Evolutionary conservation across 352 stramenopile species (phyloP).

Genomic region (Phytophthora hibernalis): DNA sequence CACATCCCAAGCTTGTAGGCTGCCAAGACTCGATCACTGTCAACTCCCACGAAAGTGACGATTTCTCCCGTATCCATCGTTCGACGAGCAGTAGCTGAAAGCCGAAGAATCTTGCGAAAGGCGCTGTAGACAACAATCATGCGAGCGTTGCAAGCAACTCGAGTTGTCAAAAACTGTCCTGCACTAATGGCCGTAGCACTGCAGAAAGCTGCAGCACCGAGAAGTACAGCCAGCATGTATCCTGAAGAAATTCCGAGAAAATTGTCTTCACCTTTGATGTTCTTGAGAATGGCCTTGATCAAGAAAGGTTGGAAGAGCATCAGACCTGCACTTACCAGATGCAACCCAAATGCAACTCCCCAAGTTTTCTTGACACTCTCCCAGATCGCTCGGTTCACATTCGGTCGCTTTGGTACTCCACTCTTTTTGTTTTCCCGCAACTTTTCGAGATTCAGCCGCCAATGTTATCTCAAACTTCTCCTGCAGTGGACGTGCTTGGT

Average conservation of each 20-base stretch:
- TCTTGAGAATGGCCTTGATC: slow-evolving; percentile 63
- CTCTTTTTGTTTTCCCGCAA: neutral
- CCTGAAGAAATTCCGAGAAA: slow-evolving; percentile 49
- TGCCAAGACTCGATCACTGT: slow-evolving; percentile 39
- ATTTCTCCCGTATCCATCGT: slow-evolving; percentile 60
- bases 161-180: slow-evolving; percentile 52
- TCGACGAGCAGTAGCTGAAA: slow-evolving; percentile 50
- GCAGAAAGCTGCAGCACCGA: slow-evolving; percentile 41
- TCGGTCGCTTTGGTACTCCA: slow-evolving; percentile 2
- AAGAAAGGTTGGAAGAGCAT: slow-evolving; percentile 57
- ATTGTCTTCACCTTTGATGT: slow-evolving; percentile 43
- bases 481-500: slow-evolving; percentile 41
- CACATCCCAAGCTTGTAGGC: slow-evolving; percentile 31
- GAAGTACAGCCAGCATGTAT: slow-evolving; percentile 48
- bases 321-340: slow-evolving; percentile 43
- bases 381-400: slow-evolving; percentile 47
- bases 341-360: slow-evolving; percentile 31
- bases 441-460: slow-evolving; percentile 12
- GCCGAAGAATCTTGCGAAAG: slow-evolving; percentile 58
- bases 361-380: slow-evolving; percentile 42
- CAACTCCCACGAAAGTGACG: slow-evolving; percentile 55
- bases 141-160: slow-evolving; percentile 53
- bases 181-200: slow-evolving; percentile 48
- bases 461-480: slow-evolving; percentile 44
- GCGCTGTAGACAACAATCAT: slow-evolving; percentile 61